These are phyloP conservation scores for Salix brachista DNA, from an alignment of 345 rosid species.

Conservation along the genomic window DNA sequence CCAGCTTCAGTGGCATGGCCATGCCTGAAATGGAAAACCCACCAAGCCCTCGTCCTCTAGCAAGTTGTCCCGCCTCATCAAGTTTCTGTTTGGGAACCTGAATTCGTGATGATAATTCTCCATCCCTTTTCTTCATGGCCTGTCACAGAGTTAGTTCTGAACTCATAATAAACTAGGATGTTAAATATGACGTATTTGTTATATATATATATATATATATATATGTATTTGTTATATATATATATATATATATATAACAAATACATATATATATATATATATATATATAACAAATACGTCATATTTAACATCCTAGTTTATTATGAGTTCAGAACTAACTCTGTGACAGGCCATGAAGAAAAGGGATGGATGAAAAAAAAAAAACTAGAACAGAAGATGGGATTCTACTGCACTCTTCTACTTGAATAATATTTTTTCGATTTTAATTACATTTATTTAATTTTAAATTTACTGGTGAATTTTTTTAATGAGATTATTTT, in stretches of 20 bases:
- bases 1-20: slow-evolving; percentile 15
- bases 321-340: neutral
- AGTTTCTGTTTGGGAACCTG: slow-evolving; percentile 39
- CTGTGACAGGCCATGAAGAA: slow-evolving; percentile 45
- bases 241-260: too few species aligned
- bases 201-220: too few species aligned
- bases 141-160: neutral
- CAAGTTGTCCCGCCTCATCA: slow-evolving; percentile 43
- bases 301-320: neutral
- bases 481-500: too few species aligned
- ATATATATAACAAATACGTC: too few species aligned
- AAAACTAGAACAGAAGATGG: too few species aligned
- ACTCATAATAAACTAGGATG: neutral
- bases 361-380: slow-evolving; percentile 35
- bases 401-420: too few species aligned
- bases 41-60: slow-evolving; percentile 29
- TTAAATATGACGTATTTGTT: too few species aligned
- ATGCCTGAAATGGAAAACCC: slow-evolving; percentile 26
- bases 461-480: too few species aligned
- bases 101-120: slow-evolving; percentile 38
- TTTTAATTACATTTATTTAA: too few species aligned
- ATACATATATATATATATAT: too few species aligned
- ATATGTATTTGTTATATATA: too few species aligned
- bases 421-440: too few species aligned
- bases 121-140: slow-evolving; percentile 58